Evolutionary conservation across 441 rosid species (phyloP).

Genomic region (Theobroma grandiflorum): DNA sequence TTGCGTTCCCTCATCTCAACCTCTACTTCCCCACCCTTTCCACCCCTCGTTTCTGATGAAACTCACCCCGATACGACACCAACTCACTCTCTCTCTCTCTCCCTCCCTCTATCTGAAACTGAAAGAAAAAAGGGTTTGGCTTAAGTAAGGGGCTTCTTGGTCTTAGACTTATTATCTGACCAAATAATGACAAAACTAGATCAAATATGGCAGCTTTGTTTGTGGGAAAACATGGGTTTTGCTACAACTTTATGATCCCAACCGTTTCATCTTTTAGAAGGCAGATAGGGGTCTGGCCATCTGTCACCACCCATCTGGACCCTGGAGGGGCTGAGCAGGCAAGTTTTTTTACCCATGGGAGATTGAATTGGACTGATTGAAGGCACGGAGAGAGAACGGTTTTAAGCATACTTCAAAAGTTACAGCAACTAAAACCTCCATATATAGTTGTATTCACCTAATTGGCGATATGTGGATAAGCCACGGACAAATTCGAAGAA

Average conservation of each 20-base stretch:
- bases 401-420: neutral
- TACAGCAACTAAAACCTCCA: neutral
- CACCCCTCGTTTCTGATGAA: constrained; percentile 44
- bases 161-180: constrained; percentile 1
- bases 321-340: constrained; percentile 9
- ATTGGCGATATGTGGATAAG: neutral
- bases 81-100: neutral
- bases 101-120: constrained; percentile 9
- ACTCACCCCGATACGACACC: neutral
- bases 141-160: neutral
- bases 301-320: constrained; percentile 29
- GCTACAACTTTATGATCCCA: neutral
- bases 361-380: neutral
- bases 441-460: neutral
- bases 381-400: neutral
- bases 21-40: constrained; percentile 15
- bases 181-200: constrained; percentile 32
- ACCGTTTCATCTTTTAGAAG: constrained; percentile 17
- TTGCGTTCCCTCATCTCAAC: constrained; percentile 22
- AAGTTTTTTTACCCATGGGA: neutral
- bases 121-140: neutral
- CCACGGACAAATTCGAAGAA: neutral
- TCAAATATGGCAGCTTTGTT: constrained; percentile 26
- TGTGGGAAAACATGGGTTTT: neutral
- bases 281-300: constrained; percentile 20